Evolutionary conservation across 495 filamentous ascomycete genomes (phyloP), one percentile per base, ranked within the genome.

Genomic region (Trichoderma asperelloides): DNA sequence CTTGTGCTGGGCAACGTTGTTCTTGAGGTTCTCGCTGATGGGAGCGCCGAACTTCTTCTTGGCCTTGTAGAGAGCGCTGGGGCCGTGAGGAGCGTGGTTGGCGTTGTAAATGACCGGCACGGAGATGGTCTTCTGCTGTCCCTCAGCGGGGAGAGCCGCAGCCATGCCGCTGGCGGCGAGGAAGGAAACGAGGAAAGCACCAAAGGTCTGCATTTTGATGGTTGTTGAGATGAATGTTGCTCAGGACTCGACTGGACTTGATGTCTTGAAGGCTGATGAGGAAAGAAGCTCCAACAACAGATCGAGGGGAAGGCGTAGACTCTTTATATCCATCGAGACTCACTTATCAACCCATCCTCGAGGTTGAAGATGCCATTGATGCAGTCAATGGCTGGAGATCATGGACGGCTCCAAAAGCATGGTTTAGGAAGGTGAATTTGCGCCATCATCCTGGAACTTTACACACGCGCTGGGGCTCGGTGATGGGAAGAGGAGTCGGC

Each of bases 41-140:
- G 76, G 66, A 21, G 81, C 78, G 69, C 82, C 77, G 71, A 82
- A 88, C 69, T 89, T 89, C 71, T 76, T 70, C 73, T 87, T 87
- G 41, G 84, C 81, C 72, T 81, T 88, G 62, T 79, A 77, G 15
- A 90, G 71, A 30, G 83, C 84, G 28, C 76, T 69, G 3, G 81
- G 81, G 13, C 85, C 85, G 68, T 84, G 75, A n/a, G 67, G 70
- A 40, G 78, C 68, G 57, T 82, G 81, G 63, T 76, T 74, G 37
- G 77, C 77, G 67, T 86, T 87, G 49, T 76, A 79, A 23, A 84
- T 74, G 65, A 82, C 81, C 28, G 81, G 77, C 55, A 89, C 71
- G 62, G 80, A 85, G 74, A 25, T 25, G 81, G 87, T 25, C 41
- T 62, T 62, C 25, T 28, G 23, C 25, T 28, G 23, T 45, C 45